Evolutionary conservation across 2,329 filamentous ascomycete species (phyloP), one percentile per base, ranked within the genome.

Genomic region (Didymella pomorum): DNA sequence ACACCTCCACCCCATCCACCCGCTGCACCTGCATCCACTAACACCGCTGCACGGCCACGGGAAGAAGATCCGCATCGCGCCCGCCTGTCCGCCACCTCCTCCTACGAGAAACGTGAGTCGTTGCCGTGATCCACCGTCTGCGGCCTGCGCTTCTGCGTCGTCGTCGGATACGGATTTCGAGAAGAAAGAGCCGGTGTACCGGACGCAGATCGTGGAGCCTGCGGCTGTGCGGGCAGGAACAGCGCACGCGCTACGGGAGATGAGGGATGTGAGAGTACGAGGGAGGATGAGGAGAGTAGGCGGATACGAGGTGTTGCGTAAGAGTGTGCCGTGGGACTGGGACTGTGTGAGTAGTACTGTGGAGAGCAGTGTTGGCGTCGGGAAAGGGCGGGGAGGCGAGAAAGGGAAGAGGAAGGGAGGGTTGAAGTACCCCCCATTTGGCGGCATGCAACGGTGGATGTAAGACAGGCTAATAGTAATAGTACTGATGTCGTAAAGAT

Each of bases 241-340:
- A 4, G 58, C 67, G 11, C 49, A 65, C 9, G 71, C 70, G 18
- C 58, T 75, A 26, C 58, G 65, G n/a, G 61, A 59, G n/a, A 58
- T 60, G 8, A 50, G 65, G n/a, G 61, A 59, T 20, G 59, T 61
- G 9, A 52, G 67, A 26, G 61, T 61, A 2, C 52, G 66, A 1
- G 49, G 37, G 21, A 6, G 44, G 7, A 41, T 72, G 43, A 56
- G 71, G 23, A 56, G 71, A 35, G 71, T 75, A 16, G 70, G 71
- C 10, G 73, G 71, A 1, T 75, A 73, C 35, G 69, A 75, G 23
- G 67, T 74, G 0, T 29, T 73, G n/a, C 68, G 72, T 0, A 59
- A 47, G 26, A 63, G 70, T 31, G 68, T 73, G 3, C 73, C 73
- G 9, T 75, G 72, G 70, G 66, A 69, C 52, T 75, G 73, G 73